A percentile compares a stretch with the other conserved stretches of the same genome.
phyloP scores from a whole-genome alignment of 2,329 filamentous ascomycete species.

The Talaromyces sp. region DNA sequence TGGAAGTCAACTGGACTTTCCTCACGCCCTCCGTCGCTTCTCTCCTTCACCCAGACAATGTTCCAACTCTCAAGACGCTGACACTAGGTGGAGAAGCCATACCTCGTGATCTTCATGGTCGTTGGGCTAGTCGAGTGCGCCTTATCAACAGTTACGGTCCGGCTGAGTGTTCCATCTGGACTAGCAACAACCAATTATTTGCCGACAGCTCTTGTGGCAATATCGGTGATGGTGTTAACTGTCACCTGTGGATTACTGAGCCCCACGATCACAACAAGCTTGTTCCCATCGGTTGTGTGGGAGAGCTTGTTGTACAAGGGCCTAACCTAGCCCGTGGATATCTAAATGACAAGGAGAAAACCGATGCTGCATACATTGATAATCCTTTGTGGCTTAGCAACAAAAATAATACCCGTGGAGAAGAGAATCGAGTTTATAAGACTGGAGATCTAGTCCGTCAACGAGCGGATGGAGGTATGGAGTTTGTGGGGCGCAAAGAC shows the following conservation, averaged over 20 bases:
- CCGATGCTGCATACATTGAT: not conserved
- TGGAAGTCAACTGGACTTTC: slow-evolving; percentile 46
- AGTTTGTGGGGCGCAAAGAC: slow-evolving; percentile 27
- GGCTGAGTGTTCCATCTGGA: slow-evolving; percentile 3
- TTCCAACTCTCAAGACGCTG: slow-evolving; percentile 30
- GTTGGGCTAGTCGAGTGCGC: slow-evolving; percentile 21
- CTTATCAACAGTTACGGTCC: slow-evolving; percentile 16
- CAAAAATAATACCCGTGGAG: not conserved
- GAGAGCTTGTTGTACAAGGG: slow-evolving; percentile 38
- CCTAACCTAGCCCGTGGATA: slow-evolving; percentile 24
- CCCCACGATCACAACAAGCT: slow-evolving; percentile 36
- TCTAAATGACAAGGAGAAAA: not conserved
- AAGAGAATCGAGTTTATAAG: slow-evolving; percentile 32
- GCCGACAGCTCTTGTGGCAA: slow-evolving; percentile 27
- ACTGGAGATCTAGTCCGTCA: slow-evolving; percentile 24
- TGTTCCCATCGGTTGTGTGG: slow-evolving; percentile 31
- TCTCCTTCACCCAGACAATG: slow-evolving; percentile 27
- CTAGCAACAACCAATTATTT: not conserved
- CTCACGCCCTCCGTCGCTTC: slow-evolving; percentile 51
- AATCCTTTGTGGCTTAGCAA: not conserved
- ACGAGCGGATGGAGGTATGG: slow-evolving; percentile 30
- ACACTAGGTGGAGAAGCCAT: slow-evolving; percentile 29
- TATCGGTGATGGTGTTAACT: slow-evolving; percentile 34
- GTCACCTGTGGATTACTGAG: slow-evolving; percentile 40
- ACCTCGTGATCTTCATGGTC: slow-evolving; percentile 39